Evolutionary conservation across 1,284 basidiomycete genomes (phyloP).

Genomic region (Cerioporus squamosus): DNA sequence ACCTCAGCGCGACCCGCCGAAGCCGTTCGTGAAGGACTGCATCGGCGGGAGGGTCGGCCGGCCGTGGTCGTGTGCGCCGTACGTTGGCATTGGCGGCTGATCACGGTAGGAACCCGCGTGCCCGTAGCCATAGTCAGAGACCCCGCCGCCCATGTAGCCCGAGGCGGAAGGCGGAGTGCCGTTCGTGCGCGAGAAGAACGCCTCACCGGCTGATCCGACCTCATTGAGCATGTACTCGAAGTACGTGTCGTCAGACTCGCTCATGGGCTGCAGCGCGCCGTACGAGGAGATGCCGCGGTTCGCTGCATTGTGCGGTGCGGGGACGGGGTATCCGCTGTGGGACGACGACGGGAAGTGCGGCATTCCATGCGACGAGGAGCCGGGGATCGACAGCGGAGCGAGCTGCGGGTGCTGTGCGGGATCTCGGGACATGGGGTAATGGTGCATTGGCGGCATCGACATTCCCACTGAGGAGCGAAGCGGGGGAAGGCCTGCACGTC

Average conservation of each 20-base stretch:
- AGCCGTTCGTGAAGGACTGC: conserved; percentile 1
- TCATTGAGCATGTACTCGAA: conserved; percentile 16
- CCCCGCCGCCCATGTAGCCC: conserved; percentile 1
- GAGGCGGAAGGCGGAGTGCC: neutral
- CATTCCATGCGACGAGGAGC: conserved; percentile 3
- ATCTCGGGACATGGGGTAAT: conserved; percentile 6
- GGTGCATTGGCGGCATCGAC: conserved; percentile 1
- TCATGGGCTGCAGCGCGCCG: neutral
- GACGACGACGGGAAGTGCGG: neutral
- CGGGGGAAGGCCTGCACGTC: conserved; percentile 15
- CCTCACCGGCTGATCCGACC: conserved; percentile 3
- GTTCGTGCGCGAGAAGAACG: conserved; percentile 7
- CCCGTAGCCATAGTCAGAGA: conserved; percentile 7
- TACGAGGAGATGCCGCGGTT: neutral
- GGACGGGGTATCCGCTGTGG: conserved; percentile 8
- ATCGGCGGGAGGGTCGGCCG: conserved; percentile 4
- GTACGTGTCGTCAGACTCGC: conserved; percentile 15
- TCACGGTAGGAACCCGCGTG: conserved; percentile 10
- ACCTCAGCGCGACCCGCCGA: neutral
- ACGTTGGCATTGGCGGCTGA: neutral
- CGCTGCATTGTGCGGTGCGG: conserved; percentile 1
- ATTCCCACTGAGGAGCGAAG: conserved; percentile 2
- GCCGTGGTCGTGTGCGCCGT: neutral
- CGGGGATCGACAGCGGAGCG: conserved; percentile 14
- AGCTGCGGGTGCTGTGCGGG: conserved; percentile 11